Conservation (phyloP, 495 filamentous ascomycete genomes). For the Neurospora intermedia region DNA sequence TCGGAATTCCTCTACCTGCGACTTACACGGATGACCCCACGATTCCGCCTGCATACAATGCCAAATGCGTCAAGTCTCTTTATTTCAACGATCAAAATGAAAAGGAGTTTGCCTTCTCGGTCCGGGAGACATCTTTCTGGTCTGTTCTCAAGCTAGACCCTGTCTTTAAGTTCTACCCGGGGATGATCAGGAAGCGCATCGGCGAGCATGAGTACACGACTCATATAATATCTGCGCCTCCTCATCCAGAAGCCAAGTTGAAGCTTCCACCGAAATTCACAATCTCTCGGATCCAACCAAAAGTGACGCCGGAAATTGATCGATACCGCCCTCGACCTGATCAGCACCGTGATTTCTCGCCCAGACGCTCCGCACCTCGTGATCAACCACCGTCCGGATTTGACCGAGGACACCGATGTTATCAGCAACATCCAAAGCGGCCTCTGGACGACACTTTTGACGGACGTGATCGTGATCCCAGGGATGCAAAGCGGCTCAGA, state of each 20-base stretch:
- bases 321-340: neutral
- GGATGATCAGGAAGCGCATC: constrained; percentile 21
- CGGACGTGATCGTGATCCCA: neutral
- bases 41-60: constrained; percentile 35
- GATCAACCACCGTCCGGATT: neutral
- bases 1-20: constrained; percentile 29
- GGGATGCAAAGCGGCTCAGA: constrained; percentile 11
- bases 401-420: neutral
- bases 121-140: constrained; percentile 36
- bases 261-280: constrained; percentile 17
- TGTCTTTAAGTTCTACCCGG: constrained; percentile 24
- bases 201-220: constrained; percentile 14
- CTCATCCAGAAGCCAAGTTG: constrained; percentile 12
- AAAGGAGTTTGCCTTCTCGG: constrained; percentile 30
- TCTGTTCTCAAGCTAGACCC: constrained; percentile 35
- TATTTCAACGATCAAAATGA: constrained; percentile 37
- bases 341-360: neutral
- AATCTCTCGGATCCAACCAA: constrained; percentile 2
- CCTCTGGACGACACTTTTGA: constrained; percentile 7
- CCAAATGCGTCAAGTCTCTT: constrained; percentile 33
- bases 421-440: constrained; percentile 9
- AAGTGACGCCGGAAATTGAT: neutral
- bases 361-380: neutral
- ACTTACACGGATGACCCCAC: constrained; percentile 33
- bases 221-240: constrained; percentile 13